phyloP scores from a whole-genome alignment of 306 rosid genomes.

The Cicer pinnatifidum region DNA sequence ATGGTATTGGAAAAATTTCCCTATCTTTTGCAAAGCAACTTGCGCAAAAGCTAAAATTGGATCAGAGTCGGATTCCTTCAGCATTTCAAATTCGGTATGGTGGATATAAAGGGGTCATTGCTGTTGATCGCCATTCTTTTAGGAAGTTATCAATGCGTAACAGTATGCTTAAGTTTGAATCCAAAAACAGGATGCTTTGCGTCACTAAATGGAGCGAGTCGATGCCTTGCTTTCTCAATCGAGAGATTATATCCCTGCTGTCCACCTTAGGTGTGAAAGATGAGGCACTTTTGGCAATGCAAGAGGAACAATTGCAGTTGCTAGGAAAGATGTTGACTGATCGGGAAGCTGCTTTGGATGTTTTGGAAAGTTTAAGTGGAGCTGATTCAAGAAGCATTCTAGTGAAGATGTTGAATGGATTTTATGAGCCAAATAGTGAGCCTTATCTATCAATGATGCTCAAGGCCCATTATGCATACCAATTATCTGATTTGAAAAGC shows the following conservation, averaged over 20 bases:
- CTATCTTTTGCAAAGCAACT: slow-evolving; percentile 76
- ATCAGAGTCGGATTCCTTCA: slow-evolving; percentile 63
- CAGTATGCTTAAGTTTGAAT: slow-evolving; percentile 90
- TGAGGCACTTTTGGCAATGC: slow-evolving; percentile 74
- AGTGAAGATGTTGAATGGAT: slow-evolving; percentile 75
- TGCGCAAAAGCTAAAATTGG: slow-evolving; percentile 73
- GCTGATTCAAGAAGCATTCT: slow-evolving; percentile 66
- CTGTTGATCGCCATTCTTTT: slow-evolving; percentile 74
- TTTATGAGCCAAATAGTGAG: slow-evolving; percentile 79
- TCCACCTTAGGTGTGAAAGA: slow-evolving; percentile 82
- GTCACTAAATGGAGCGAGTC: slow-evolving; percentile 82
- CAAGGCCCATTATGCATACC: slow-evolving; percentile 67
- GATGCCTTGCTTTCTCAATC: slow-evolving; percentile 89
- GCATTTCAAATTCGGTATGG: slow-evolving; percentile 96
- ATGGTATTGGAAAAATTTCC: slow-evolving; percentile 93
- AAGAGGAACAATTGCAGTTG: slow-evolving; percentile 67
- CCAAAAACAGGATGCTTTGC: slow-evolving; percentile 78
- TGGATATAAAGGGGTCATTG: slow-evolving; percentile 93
- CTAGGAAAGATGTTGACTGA: slow-evolving; percentile 70
- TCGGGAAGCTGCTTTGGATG: slow-evolving; percentile 66
- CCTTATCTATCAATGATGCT: slow-evolving; percentile 95
- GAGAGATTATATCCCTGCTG: slow-evolving; percentile 80
- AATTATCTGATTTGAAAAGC: slow-evolving; percentile 76
- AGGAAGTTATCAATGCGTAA: slow-evolving; percentile 81
- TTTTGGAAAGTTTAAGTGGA: slow-evolving; percentile 67